Base-by-base conservation (phyloP, 73 alveolate species). In the Blepharisma japonicum region DNA sequence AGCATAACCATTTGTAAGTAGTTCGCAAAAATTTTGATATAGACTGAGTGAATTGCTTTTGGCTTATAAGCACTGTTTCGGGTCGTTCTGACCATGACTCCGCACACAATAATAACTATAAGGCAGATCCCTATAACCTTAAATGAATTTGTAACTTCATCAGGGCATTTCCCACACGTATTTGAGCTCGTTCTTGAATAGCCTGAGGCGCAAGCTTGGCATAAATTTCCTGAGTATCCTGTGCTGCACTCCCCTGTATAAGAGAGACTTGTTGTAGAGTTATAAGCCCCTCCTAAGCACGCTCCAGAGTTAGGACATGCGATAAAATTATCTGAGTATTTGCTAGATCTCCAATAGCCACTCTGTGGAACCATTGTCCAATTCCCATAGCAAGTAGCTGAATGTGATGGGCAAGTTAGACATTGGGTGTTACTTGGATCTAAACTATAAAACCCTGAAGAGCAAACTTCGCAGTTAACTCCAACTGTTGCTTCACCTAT, bases 271-370 rank as follows among this genome's bases (percentile, higher is more conserved):
- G 0, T 61, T 2, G 14, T 39, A 53, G 23, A 53, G 4, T 4
- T 9, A 61, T 11, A 11, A 46, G 56, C 74, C 77, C 71, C 80
- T 14, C 88, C 90, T 11, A 86, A 55, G 50, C 93, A 86, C 4
- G 87, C 90, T n/a, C 67, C 61, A 0, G 86, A 55, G 53, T 51
- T 45, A 55, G 82, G 81, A 47, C 93, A 86, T 6, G 56, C 67
- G 3, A 86, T 61, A 48, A 86, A 82, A 47, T 74, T 86, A 6
- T 85, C 89, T 6, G 90, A 47, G 6, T 77, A 21, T 55, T 74
- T 74, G n/a, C 86, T 27, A n/a, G 80, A 71, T 67, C 93, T 71
- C 90, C 93, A 86, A 77, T 83, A 86, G 6, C 91, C 91, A 21
- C 87, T 83, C 48, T 71, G 67, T 45, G 91, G 91, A 18, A 81